Base-by-base conservation (phyloP, 257 asterid genomes). In the Gentiana straminea region DNA sequence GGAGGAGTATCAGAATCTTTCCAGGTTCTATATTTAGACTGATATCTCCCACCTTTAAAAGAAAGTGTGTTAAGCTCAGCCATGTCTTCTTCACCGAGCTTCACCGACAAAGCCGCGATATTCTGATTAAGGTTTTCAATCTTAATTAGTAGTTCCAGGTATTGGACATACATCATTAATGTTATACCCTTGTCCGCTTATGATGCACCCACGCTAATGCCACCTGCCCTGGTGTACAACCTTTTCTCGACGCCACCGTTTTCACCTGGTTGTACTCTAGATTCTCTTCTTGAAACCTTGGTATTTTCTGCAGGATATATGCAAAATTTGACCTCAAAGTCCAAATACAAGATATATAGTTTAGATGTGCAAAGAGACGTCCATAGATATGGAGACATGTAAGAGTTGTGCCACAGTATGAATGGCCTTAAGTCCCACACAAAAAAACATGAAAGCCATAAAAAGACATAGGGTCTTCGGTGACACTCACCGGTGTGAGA, bases 121-220 rank as follows among this genome's bases (percentile, higher is more conserved):
- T 72, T 72, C 56, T 67, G 70, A 34, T 54, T 55, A 33, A 72
- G 51, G 60, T 72, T 72, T 15, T 63, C 70, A 24, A 72, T 46
- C 44, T 63, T 72, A 15, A 15, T 15, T 15, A 2, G 70, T 67
- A 33, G 77, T 72, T 5, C 77, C 77, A 1, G 81, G 84, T 24
- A 77, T 77, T 3, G 83, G 83, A 34, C 83, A 66, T 37, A 77
- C 77, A 35, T 73, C 75, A 24, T 64, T 15, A 15, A 15, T 15
- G 24, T 15, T 15, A 15, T 15, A 15, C 24, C 24, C 24, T 15
- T 15, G 24, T 63, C 46, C 86, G 84, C 59, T 72, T 81, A 61
- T 77, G 81, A 70, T 71, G 86, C n/a, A 80, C 68, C 86, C 86
- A 80, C 3, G 84, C 83, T 62, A 80, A 70, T 1, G 84, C 83